Evolutionary conservation across 2,329 filamentous ascomycete genomes (phyloP).

Genomic region (Chrysosporium queenslandicum): DNA sequence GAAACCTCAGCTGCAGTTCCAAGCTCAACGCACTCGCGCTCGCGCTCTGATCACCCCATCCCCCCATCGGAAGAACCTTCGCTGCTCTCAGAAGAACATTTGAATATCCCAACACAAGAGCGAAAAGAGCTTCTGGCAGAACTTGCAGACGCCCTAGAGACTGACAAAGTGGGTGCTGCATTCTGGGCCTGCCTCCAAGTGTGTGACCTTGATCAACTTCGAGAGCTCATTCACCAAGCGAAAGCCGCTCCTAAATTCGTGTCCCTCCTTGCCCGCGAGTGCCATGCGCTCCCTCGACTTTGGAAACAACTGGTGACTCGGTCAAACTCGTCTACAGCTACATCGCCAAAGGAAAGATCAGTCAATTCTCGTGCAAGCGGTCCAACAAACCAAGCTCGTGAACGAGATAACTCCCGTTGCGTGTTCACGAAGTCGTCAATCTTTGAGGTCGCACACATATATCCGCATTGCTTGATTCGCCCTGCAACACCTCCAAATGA

Average conservation of each 20-base stretch:
- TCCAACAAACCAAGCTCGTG: neutral
- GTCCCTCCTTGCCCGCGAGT: neutral
- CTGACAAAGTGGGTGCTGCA: neutral
- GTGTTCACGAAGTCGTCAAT: neutral
- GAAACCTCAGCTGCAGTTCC: neutral
- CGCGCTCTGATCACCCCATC: neutral
- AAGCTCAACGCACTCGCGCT: neutral
- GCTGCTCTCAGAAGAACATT: neutral
- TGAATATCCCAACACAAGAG: neutral
- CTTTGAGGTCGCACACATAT: neutral
- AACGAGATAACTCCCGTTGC: neutral
- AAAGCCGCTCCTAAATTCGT: neutral
- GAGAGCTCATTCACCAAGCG: neutral
- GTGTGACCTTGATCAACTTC: neutral
- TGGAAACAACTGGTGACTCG: neutral
- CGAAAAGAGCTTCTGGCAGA: neutral
- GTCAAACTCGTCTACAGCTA: neutral
- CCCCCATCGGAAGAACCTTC: neutral
- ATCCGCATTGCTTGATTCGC: neutral
- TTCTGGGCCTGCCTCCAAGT: neutral
- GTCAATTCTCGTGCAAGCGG: neutral
- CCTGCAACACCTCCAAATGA: neutral
- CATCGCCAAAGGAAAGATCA: neutral
- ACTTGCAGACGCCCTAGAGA: neutral
- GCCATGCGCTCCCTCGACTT: neutral